A percentile compares a stretch with the other conserved stretches of the same genome.
phyloP scores from a whole-genome alignment of 2,329 filamentous ascomycete species.

The Fonsecaea monophora region DNA sequence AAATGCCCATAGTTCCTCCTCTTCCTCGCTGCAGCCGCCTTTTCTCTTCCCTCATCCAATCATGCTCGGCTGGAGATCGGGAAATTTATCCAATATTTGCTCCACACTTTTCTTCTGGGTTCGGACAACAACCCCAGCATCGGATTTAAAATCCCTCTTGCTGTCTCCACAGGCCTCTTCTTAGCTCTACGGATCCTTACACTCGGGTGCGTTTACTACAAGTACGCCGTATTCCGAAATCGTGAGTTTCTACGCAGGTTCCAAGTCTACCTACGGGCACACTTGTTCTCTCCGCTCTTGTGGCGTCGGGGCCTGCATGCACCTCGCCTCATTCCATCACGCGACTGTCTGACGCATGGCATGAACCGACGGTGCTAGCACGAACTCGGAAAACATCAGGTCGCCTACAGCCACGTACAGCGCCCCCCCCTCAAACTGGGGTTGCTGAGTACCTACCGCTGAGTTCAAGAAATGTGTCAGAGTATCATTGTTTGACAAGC shows the following conservation, averaged over 20 bases:
- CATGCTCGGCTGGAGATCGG: background rate
- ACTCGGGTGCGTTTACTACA: background rate
- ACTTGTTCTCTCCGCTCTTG: background rate
- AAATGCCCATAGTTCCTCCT: background rate
- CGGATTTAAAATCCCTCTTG: conserved; percentile 1
- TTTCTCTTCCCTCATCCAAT: background rate
- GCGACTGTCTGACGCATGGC: conserved; percentile 1
- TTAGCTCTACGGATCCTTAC: background rate
- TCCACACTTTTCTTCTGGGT: background rate
- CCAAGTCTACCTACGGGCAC: background rate
- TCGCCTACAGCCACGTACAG: background rate
- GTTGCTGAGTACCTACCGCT: too few species aligned
- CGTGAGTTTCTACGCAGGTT: background rate
- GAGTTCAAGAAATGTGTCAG: background rate
- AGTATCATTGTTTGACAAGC: background rate
- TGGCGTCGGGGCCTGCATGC: background rate
- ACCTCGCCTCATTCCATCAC: conserved; percentile 1
- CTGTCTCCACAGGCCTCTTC: too few species aligned
- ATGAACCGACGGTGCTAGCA: background rate
- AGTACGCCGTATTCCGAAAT: too few species aligned
- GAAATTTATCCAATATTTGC: background rate
- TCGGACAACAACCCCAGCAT: background rate
- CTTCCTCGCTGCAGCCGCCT: background rate
- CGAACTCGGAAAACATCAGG: background rate
- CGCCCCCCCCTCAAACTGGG: too few species aligned